A percentile compares a stretch with the other conserved stretches of the same genome.
Conservation (phyloP, 768 basidiomycete species). For the Kwoniella sp. region DNA sequence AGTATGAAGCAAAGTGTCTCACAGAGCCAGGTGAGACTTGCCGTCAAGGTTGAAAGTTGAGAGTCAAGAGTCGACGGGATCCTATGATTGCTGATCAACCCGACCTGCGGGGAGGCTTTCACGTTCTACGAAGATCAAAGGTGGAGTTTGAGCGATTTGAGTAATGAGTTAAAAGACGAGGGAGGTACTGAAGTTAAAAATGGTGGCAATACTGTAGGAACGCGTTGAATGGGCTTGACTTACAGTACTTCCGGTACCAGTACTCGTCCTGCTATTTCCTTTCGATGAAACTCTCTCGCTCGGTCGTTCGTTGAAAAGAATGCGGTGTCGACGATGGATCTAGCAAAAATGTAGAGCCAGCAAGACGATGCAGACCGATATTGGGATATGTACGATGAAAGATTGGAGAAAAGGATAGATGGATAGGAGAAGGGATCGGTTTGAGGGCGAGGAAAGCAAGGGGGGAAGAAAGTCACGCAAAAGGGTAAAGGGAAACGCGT, state of each 20-base stretch:
- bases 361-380: background rate
- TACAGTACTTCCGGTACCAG: background rate
- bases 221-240: background rate
- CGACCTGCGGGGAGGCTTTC: conserved; percentile 3
- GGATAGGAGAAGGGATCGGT: conserved; percentile 3
- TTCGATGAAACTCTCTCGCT: too few species aligned
- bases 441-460: background rate
- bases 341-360: background rate
- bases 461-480: conserved; percentile 11
- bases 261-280: background rate
- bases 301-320: background rate
- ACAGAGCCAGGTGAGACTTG: conserved; percentile 15
- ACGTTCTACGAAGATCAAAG: conserved; percentile 11
- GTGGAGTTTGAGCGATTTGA: background rate
- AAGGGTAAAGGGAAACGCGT: conserved; percentile 21
- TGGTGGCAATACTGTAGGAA: background rate
- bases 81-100: background rate
- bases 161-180: background rate
- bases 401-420: conserved; percentile 11
- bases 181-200: background rate
- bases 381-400: background rate
- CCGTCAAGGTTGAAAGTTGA: conserved; percentile 15
- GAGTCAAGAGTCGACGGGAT: background rate
- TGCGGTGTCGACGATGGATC: background rate
- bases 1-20: conserved; percentile 1